Conservation (phyloP, 768 basidiomycete species). For the Suillus alpinus region DNA sequence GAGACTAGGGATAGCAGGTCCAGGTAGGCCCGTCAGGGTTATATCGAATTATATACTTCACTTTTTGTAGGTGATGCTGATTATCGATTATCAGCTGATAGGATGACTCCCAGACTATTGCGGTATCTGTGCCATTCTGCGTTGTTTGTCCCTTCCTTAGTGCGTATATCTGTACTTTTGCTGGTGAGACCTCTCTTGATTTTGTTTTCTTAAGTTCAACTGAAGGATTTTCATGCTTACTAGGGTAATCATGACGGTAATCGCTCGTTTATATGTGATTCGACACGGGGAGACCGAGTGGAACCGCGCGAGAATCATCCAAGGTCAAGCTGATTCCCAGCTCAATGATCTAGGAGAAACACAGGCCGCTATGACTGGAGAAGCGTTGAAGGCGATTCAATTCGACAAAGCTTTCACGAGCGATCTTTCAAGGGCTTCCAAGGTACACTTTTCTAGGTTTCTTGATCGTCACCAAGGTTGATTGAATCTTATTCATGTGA, state of each 20-base stretch:
- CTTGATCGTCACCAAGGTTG: neutral
- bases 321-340: constrained; percentile 71
- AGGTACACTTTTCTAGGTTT: constrained; percentile 20
- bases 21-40: no score
- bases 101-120: neutral
- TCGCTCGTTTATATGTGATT: constrained; percentile 53
- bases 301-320: constrained; percentile 61
- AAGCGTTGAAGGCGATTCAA: constrained; percentile 48
- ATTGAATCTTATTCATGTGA: neutral
- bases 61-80: no score
- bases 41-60: no score
- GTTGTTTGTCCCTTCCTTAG: neutral
- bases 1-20: no score
- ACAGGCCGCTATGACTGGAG: constrained; percentile 60
- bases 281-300: constrained; percentile 79
- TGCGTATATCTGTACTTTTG: neutral
- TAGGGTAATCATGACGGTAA: neutral
- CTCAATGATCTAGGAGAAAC: constrained; percentile 62
- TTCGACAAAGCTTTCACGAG: constrained; percentile 68
- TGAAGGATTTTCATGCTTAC: neutral
- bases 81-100: neutral
- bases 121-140: neutral
- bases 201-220: neutral
- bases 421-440: constrained; percentile 64
- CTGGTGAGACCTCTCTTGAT: neutral